phyloP scores from a whole-genome alignment of 352 stramenopile genomes.

The Globisporangium okanoganense region DNA sequence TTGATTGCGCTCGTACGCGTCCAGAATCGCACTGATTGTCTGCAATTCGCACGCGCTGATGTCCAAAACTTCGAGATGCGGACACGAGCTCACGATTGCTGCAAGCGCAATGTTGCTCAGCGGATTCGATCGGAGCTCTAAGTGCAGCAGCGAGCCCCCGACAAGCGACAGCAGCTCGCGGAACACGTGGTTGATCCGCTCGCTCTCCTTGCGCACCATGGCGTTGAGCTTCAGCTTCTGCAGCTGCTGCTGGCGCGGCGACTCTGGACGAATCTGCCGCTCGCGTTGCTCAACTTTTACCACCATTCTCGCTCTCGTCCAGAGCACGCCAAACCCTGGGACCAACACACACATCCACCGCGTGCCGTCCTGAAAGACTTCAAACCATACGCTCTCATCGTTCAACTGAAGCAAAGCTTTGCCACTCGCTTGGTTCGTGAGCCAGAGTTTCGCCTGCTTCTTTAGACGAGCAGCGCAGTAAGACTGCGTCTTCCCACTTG shows the following conservation, averaged over 20 bases:
- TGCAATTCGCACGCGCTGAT: constrained; percentile 33
- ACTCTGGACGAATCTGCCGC: not conserved
- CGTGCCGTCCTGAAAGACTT: constrained; percentile 12
- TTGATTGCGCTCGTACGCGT: constrained; percentile 14
- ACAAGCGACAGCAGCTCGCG: constrained; percentile 19
- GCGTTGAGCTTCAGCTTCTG: constrained; percentile 30
- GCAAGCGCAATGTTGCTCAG: constrained; percentile 18
- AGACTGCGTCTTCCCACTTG: not conserved
- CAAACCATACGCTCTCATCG: constrained; percentile 17
- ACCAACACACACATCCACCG: constrained; percentile 29
- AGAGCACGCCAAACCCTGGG: constrained; percentile 32
- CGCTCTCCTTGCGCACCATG: constrained; percentile 17
- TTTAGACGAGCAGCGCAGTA: constrained; percentile 3
- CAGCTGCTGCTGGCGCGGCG: constrained; percentile 8
- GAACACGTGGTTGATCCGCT: constrained; percentile 16
- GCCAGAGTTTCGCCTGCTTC: constrained; percentile 5
- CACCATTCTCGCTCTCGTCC: constrained; percentile 7
- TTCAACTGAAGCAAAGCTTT: constrained; percentile 2
- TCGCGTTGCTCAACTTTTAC: not conserved
- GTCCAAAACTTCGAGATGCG: constrained; percentile 29
- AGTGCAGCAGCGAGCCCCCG: constrained; percentile 19
- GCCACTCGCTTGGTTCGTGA: not conserved
- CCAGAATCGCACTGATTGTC: constrained; percentile 26
- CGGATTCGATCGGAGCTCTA: constrained; percentile 30
- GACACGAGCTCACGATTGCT: constrained; percentile 31